A percentile compares a stretch with the other conserved stretches of the same genome.
Evolutionary conservation across 129 eudicot genomes (phyloP).

Genomic region (Arctium minus): DNA sequence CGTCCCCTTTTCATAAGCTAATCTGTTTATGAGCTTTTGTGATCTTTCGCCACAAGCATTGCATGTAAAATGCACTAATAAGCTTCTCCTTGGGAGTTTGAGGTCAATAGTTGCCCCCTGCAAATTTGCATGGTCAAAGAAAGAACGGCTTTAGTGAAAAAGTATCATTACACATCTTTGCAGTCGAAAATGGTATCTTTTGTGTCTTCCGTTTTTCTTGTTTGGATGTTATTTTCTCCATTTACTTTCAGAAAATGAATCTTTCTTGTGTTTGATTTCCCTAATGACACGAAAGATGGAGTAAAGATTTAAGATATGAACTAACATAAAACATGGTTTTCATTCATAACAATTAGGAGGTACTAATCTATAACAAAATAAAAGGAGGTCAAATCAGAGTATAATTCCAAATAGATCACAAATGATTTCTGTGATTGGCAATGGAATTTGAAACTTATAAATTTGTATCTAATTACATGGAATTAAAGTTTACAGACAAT

Average conservation of each 20-base stretch:
- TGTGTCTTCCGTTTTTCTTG: not conserved
- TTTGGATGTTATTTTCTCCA: not conserved
- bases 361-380: not conserved
- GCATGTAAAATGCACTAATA: conserved; percentile 79
- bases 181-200: not conserved
- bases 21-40: conserved; percentile 67
- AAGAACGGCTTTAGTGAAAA: not conserved
- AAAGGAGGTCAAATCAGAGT: not conserved
- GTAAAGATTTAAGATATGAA: not conserved
- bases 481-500: not conserved
- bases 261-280: not conserved
- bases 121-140: conserved; percentile 7
- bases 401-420: not conserved
- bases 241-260: not conserved
- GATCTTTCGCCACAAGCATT: conserved; percentile 82
- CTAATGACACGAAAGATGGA: not conserved
- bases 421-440: not conserved
- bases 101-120: conserved; percentile 70
- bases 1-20: conserved; percentile 91
- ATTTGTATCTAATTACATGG: conserved; percentile 13
- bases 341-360: not conserved
- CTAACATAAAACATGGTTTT: not conserved
- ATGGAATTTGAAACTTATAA: conserved; percentile 2
- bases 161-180: not conserved
- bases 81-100: conserved; percentile 89